Base-by-base conservation (phyloP, 139 green algal species). In the Choricystis sp. region DNA sequence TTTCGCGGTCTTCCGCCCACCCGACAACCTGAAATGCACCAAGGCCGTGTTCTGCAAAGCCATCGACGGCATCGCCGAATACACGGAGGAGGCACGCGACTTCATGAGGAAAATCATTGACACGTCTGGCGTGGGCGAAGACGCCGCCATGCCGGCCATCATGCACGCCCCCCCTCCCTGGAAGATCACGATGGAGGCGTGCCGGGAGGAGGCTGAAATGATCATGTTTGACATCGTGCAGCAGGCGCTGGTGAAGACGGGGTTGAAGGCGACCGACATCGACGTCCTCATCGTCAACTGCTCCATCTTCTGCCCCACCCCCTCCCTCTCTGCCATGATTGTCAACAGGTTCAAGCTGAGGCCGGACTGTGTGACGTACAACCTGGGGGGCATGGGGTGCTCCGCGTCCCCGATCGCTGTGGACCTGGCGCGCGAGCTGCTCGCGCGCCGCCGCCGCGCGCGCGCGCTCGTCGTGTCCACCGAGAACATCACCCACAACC, bases 341-440 rank as follows among this genome's bases (percentile, higher is more conserved):
- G 73, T 89, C 49, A 89, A 89, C 74, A 62, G 69, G 21, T 90
- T 83, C 82, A 77, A 79, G 49, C 73, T 90, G 75, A 63, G 71
- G 23, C 56, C 56, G 31, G 75, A 80, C 59, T 62, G 84, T 22
- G 57, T 66, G 28, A 71, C 72, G 19, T 88, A 86, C 68, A 79
- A 84, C 70, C 74, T 88, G 63, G 66, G 61, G n/a, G 85, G 85
- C 66, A 93, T 93, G 85, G 85, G 85, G 49, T 93, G 85, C 66
- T 76, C 75, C 28, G 85, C 79, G 60, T 68, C 83, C 21, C 81
- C 92, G 20, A 84, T 92, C 19, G 77, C 75, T 0, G 56, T 93
- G 29, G 80, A 88, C 69, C 61, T 93, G 14, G 76, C 85, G 14
- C 72, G 64, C 19, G 81, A 92, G 62, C 57, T 91, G 59, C 76